These are phyloP conservation scores for Naganishia albida DNA, from an alignment of 1,284 basidiomycete species.

Conservation along the genomic window DNA sequence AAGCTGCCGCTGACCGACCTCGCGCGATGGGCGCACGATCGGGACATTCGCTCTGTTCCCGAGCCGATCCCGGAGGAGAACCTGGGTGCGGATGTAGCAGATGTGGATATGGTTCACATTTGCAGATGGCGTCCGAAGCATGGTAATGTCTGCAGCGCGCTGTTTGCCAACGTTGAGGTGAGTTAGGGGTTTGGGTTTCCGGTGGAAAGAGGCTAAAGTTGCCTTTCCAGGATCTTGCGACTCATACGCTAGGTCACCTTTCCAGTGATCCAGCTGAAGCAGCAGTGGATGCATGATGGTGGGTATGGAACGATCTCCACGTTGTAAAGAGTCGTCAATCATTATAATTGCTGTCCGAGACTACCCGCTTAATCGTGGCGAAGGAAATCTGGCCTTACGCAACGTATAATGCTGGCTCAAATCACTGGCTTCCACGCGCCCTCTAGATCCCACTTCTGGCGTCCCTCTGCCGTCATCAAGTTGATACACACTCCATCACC, in stretches of 20 bases:
- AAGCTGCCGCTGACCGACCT: conserved; percentile 10
- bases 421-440: conserved; percentile 31
- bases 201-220: background rate
- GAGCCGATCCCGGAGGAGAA: background rate
- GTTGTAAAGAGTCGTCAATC: background rate
- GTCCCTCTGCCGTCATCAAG: conserved; percentile 36
- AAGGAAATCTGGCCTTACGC: background rate
- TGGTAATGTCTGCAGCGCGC: conserved; percentile 16
- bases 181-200: background rate
- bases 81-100: background rate
- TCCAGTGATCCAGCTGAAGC: background rate
- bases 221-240: conserved; percentile 11
- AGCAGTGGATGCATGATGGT: background rate
- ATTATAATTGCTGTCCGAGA: too few relatives aligned
- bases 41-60: background rate
- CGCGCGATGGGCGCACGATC: conserved; percentile 10
- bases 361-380: background rate
- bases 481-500: conserved; percentile 35
- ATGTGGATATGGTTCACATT: conserved; percentile 12
- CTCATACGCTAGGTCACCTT: conserved; percentile 8
- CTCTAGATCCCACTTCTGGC: conserved; percentile 31
- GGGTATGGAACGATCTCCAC: background rate
- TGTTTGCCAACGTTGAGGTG: conserved; percentile 8
- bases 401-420: background rate
- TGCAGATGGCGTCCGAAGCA: conserved; percentile 20